These are phyloP conservation scores for Venustampulla echinocandica DNA, from an alignment of 495 filamentous ascomycete genomes.

Conservation along the genomic window DNA sequence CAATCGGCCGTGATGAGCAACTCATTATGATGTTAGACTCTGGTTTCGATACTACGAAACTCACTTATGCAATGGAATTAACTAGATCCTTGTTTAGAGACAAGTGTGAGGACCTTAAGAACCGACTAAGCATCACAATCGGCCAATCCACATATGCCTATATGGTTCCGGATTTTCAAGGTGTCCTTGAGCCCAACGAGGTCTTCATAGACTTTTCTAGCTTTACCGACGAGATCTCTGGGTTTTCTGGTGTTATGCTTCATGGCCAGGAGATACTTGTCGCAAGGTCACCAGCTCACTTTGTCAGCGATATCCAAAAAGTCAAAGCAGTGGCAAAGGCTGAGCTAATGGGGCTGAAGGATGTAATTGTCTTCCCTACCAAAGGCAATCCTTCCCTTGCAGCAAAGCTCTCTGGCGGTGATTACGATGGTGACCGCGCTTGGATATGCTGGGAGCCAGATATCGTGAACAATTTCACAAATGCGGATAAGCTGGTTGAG, in stretches of 20 bases:
- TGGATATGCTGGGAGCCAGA: constrained; percentile 86
- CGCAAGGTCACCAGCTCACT: constrained; percentile 72
- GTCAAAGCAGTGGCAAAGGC: constrained; percentile 47
- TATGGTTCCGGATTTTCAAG: constrained; percentile 74
- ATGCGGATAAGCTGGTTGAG: constrained; percentile 41
- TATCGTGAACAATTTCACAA: constrained; percentile 67
- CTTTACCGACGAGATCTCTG: constrained; percentile 44
- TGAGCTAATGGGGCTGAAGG: constrained; percentile 66
- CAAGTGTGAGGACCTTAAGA: constrained; percentile 43
- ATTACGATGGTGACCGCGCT: constrained; percentile 87
- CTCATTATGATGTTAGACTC: constrained; percentile 44
- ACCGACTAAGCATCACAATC: constrained; percentile 62
- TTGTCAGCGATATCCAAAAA: constrained; percentile 77
- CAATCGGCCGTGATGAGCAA: constrained; percentile 39
- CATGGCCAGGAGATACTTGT: constrained; percentile 72
- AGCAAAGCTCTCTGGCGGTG: constrained; percentile 78
- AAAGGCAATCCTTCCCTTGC: constrained; percentile 63
- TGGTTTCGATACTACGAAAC: constrained; percentile 56
- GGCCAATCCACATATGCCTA: constrained; percentile 67
- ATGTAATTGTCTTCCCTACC: constrained; percentile 79
- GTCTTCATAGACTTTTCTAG: constrained; percentile 74
- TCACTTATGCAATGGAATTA: constrained; percentile 44
- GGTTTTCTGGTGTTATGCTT: constrained; percentile 40
- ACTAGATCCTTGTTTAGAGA: constrained; percentile 37
- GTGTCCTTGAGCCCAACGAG: constrained; percentile 61